Base-by-base conservation (phyloP, 768 basidiomycete genomes). In the Polyporus arcularius region DNA sequence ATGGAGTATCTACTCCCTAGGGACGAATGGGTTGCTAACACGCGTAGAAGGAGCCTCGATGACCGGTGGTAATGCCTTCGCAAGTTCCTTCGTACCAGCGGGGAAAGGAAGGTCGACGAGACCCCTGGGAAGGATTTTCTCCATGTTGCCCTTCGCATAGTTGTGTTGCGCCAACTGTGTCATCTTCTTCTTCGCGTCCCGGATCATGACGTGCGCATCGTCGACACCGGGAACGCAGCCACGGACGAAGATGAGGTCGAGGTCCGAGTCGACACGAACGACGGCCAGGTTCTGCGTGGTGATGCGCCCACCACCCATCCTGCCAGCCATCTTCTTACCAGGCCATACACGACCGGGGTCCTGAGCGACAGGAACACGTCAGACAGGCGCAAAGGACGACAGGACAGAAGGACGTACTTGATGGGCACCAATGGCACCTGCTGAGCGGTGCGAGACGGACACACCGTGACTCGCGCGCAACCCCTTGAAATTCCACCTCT, bases 311-410 rank as follows among this genome's bases (percentile, higher is more conserved):
- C 87, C 89, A 52, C 97, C 97, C 80, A 98, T 87, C 26, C 88
- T 88, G 38, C 97, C 97, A 10, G 96, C 87, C 96, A 97, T 98
- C 80, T 98, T 98, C 79, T 95, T 97, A 40, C 97, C 97, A 4
- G 97, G 97, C 77, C 92, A 94, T 5, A 98, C 82, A 68, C 97
- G 87, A 49, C 97, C 97, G 28, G 97, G 96, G 69, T 97, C 95
- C 95, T 98, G 62, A 15, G 54, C 10, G 45, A 61, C 49, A 43
- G 16, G n/a, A 10, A 60, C 60, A 28, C 53, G 39, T 53, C 10
- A 46, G 42, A 42, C 21, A 55, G 16, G 54, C 21, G 39, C 43
- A 5, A 18, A 49, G 15, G 15, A 26, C 10, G 38, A 4, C 55
- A 15, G 18, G 49, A 31, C 9, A 42, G 16, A 52, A 18, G 48